Evolutionary conservation across 805 yeast genomes (phyloP).

Genomic region (Saturnispora zaruensis): DNA sequence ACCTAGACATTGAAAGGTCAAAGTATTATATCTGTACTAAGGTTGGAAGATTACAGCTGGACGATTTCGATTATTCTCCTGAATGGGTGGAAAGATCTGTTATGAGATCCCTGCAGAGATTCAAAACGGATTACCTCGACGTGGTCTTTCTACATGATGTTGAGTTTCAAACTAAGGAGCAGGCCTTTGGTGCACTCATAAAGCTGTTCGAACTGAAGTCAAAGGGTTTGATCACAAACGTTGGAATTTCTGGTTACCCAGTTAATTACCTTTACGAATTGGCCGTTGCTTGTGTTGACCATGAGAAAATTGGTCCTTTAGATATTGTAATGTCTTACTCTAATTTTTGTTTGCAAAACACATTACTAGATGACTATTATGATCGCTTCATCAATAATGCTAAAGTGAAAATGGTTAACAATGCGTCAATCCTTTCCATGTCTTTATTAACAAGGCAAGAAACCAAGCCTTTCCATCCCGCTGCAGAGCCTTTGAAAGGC

Average conservation of each 20-base stretch:
- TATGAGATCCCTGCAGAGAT: conserved; percentile 54
- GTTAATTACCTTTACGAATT: conserved; percentile 54
- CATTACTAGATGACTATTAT: conserved; percentile 38
- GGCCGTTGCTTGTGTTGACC: conserved; percentile 32
- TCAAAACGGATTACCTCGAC: conserved; percentile 64
- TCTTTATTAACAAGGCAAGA: conserved; percentile 61
- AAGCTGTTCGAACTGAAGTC: conserved; percentile 52
- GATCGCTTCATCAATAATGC: conserved; percentile 44
- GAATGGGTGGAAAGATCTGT: conserved; percentile 55
- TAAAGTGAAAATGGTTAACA: conserved; percentile 50
- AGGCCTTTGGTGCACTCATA: conserved; percentile 52
- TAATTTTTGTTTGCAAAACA: conserved; percentile 76
- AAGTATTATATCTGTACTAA: conserved; percentile 69
- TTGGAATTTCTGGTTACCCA: conserved; percentile 88
- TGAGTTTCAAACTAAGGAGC: conserved; percentile 58
- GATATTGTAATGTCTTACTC: conserved; percentile 76
- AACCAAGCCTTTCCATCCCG: conserved; percentile 79
- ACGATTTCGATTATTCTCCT: conserved; percentile 69
- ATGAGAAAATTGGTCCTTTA: conserved; percentile 46
- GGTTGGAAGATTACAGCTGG: conserved; percentile 65
- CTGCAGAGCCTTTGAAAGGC: conserved; percentile 44
- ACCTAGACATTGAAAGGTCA: conserved; percentile 43
- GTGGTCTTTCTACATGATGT: conserved; percentile 83
- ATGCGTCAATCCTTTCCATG: conserved; percentile 86
- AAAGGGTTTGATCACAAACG: conserved; percentile 51